These are phyloP conservation scores for Suhomyces ambrosiae DNA, from an alignment of 1,139 yeast genomes.

Conservation along the genomic window DNA sequence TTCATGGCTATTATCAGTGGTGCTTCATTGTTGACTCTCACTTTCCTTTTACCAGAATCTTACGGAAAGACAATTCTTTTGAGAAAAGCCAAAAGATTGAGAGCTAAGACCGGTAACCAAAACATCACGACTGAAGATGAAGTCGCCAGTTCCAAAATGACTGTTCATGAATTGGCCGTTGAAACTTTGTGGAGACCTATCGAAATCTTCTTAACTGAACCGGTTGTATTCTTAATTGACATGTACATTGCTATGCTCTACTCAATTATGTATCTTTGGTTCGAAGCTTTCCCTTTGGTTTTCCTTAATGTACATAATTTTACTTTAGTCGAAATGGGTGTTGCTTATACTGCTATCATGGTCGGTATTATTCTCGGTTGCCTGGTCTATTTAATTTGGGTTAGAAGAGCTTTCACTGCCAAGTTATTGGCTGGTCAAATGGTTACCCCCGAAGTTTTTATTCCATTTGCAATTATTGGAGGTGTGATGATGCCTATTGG, in stretches of 20 bases:
- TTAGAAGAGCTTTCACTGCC: constrained; percentile 27
- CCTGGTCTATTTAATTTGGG: constrained; percentile 25
- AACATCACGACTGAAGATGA: constrained; percentile 35
- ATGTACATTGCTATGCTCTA: constrained; percentile 56
- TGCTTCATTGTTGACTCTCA: constrained; percentile 25
- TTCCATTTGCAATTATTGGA: constrained; percentile 48
- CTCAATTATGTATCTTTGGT: constrained; percentile 56
- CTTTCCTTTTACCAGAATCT: constrained; percentile 40
- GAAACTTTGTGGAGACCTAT: constrained; percentile 55
- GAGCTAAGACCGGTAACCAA: constrained; percentile 36
- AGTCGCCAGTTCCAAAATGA: constrained; percentile 24
- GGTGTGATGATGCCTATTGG: constrained; percentile 46
- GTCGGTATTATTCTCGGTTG: constrained; percentile 44
- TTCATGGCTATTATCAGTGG: constrained; percentile 37
- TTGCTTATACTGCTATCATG: constrained; percentile 45
- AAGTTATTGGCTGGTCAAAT: constrained; percentile 24
- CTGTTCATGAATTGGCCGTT: constrained; percentile 25
- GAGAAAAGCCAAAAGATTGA: constrained; percentile 39
- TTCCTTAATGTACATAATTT: constrained; percentile 47
- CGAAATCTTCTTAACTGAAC: constrained; percentile 44
- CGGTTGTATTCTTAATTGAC: constrained; percentile 49
- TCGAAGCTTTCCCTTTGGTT: constrained; percentile 64
- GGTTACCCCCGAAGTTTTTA: constrained; percentile 42
- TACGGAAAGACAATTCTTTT: constrained; percentile 36
- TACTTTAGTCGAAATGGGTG: constrained; percentile 52